Evolutionary conservation across 805 yeast genomes (phyloP).

Genomic region (Yarrowia sp.): DNA sequence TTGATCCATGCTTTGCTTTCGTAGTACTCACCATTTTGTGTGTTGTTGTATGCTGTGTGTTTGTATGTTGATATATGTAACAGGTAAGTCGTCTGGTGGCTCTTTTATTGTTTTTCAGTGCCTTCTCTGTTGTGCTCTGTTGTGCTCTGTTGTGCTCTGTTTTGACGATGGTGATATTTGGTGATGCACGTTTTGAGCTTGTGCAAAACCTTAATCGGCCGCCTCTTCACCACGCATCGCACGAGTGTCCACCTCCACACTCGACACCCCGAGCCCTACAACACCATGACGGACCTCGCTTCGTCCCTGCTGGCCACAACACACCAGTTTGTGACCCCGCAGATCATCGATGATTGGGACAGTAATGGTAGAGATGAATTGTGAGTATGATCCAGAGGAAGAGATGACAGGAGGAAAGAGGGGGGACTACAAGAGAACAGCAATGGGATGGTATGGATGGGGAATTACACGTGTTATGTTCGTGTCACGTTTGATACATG

Average conservation of each 20-base stretch:
- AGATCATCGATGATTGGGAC: conserved; percentile 29
- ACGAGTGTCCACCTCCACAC: too few relatives aligned
- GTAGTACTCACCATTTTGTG: neutral
- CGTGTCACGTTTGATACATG: too few relatives aligned
- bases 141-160: too few relatives aligned
- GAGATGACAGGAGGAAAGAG: neutral
- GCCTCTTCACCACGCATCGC: neutral
- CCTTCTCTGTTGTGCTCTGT: too few relatives aligned
- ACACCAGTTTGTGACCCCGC: conserved; percentile 26
- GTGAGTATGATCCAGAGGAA: conserved; percentile 27
- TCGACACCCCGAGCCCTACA: neutral
- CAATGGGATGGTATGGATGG: neutral
- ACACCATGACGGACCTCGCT: conserved; percentile 19
- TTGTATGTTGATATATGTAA: neutral
- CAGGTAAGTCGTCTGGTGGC: too few relatives aligned
- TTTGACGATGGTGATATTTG: too few relatives aligned
- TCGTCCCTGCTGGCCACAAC: conserved; percentile 18
- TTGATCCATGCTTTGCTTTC: neutral
- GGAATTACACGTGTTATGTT: neutral
- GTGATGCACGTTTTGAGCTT: neutral
- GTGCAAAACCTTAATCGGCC: neutral
- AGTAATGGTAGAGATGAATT: conserved; percentile 27
- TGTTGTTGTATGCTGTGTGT: neutral
- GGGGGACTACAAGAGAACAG: neutral
- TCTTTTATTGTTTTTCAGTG: too few relatives aligned